Conservation (phyloP, 129 eudicot genomes). For the carrot (Daucus carota) region DNA sequence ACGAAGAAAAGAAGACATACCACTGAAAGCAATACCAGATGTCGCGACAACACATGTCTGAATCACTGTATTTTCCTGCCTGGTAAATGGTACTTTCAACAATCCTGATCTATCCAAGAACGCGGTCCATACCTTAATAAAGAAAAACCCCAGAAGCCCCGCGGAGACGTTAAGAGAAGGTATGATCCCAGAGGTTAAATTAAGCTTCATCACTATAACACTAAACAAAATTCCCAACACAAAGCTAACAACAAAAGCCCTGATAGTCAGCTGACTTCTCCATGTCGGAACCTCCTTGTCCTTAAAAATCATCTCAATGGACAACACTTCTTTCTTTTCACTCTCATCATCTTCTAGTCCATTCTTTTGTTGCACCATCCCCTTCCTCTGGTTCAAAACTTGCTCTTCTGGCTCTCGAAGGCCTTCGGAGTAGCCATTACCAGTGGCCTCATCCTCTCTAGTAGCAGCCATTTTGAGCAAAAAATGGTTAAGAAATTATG, state of each 20-base stretch:
- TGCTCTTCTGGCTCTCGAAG: background rate
- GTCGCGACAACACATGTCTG: constrained; percentile 11
- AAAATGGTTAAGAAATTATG: background rate
- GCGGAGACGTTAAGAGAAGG: constrained; percentile 9
- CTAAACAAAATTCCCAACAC: constrained; percentile 2
- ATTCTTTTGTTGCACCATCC: background rate
- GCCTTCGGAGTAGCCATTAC: background rate
- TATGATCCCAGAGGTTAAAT: background rate
- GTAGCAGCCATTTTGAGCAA: background rate
- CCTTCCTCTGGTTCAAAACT: background rate
- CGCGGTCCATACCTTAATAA: background rate
- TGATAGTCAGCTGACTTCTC: background rate
- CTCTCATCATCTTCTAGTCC: background rate
- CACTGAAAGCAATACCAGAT: constrained; percentile 11
- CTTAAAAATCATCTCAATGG: constrained; percentile 4
- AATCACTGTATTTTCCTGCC: constrained; percentile 8
- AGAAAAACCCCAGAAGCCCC: constrained; percentile 3
- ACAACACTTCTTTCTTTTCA: background rate
- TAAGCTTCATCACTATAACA: constrained; percentile 2
- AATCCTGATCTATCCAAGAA: constrained; percentile 3
- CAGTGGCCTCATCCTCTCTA: background rate
- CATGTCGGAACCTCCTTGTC: constrained; percentile 3
- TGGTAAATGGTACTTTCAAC: constrained; percentile 4
- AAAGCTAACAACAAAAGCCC: constrained; percentile 9
- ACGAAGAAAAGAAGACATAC: constrained; percentile 5